Percentiles rank a stretch among this genome's conserved stretches.
These are phyloP conservation scores for Tolypocladium amazonense DNA, from an alignment of 2,329 filamentous ascomycete genomes.

Conservation along the genomic window DNA sequence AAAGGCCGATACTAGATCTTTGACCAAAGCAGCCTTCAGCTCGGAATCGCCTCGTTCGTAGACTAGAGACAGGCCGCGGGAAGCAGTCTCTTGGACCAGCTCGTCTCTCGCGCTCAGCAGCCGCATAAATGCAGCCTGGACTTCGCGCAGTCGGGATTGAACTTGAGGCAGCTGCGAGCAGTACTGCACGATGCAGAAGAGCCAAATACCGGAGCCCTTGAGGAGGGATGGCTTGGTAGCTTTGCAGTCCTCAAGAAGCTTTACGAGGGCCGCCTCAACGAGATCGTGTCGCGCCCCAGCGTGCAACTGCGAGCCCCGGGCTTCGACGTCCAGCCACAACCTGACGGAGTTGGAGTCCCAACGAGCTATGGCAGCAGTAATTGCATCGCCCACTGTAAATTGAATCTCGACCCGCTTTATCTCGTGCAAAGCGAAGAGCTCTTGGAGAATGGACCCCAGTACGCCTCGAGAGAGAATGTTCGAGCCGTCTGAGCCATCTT, in stretches of 20 bases:
- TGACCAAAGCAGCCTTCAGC: slow-evolving; percentile 72
- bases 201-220: slow-evolving; percentile 91
- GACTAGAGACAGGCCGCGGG: slow-evolving; percentile 78
- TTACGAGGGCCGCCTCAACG: slow-evolving; percentile 52
- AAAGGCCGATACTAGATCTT: slow-evolving; percentile 80
- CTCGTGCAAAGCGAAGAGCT: slow-evolving; percentile 69
- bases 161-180: slow-evolving; percentile 71
- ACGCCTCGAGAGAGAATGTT: slow-evolving; percentile 19
- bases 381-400: slow-evolving; percentile 81
- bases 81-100: slow-evolving; percentile 90
- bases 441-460: slow-evolving; percentile 49
- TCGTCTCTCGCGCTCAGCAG: slow-evolving; percentile 84
- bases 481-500: slow-evolving; percentile 14
- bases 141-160: slow-evolving; percentile 63
- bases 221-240: slow-evolving; percentile 80
- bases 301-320: slow-evolving; percentile 21
- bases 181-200: slow-evolving; percentile 83
- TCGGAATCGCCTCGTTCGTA: slow-evolving; percentile 83
- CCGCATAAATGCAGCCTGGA: slow-evolving; percentile 78
- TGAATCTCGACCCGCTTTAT: slow-evolving; percentile 79
- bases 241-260: slow-evolving; percentile 66
- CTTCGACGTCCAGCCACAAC: slow-evolving; percentile 65
- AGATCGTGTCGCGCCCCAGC: slow-evolving; percentile 29
- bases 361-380: slow-evolving; percentile 65
- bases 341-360: slow-evolving; percentile 77